Evolutionary conservation across 2,329 filamentous ascomycete genomes (phyloP), one percentile per base, ranked within the genome.

Genomic region (Aspergillus sp.): DNA sequence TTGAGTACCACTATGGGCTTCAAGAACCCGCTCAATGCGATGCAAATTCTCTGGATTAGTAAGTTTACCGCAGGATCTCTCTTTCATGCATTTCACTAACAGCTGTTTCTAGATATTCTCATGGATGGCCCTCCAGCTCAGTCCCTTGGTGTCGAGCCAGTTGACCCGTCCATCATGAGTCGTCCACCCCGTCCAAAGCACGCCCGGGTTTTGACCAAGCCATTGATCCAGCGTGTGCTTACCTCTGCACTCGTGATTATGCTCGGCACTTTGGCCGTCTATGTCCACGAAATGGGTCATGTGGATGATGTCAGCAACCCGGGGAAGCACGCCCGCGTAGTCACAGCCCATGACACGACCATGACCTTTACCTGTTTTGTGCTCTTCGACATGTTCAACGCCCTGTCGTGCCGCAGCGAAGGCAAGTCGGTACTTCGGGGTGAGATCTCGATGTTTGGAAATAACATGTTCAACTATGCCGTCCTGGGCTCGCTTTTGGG

Each of bases 41-140:
- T 98, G 93, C 93, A 98, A 72, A 98, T 98, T 72, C 78, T 98
- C 34, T 98, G 93, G 93, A 98, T 98, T 61, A 98, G 91, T 96
- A 73, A 73, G 89, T 79, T 38, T 27, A 12, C 6, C 27, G 8
- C 36, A n/a, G 19, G 34, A 19, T 26, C 13, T n/a, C 41, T 39
- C 12, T 28, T 33, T 37, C 11, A 34, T 28, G 8, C 13, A n/a
- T 30, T 28, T 45, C 34, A 49, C 62, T 68, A 58, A 68, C 52
- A 28, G 28, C 27, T 1, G 27, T 31, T 32, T 38, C 11, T 56
- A 97, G 91, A 98, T 65, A 97, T 98, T 62, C 90, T 98, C 58
- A 98, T 98, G 94, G 94, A 98, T 68, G 93, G 94, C 7, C 93
- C 93, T 11, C 93, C 93, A 1, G 93, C 93, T 2, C 93, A 98